Evolutionary conservation across 345 rosid species (phyloP).

Genomic region (Laguncularia racemosa): DNA sequence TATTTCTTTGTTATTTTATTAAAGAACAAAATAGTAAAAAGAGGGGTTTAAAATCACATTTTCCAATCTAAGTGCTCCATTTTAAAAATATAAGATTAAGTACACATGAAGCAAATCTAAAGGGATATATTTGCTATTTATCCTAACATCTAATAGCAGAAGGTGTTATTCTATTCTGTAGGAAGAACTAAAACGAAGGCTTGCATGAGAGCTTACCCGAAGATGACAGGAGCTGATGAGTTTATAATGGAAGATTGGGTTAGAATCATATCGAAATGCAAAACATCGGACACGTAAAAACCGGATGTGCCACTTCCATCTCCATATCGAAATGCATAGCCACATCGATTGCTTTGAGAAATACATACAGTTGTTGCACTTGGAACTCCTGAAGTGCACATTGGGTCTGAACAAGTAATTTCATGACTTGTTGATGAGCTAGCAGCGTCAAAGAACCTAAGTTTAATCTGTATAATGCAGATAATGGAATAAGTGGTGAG

Average conservation of each 20-base stretch:
- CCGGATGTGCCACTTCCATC: conserved; percentile 96
- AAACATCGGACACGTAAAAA: conserved; percentile 59
- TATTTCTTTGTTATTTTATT: no score
- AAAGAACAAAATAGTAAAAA: no score
- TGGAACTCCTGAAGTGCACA: conserved; percentile 18
- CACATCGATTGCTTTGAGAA: conserved; percentile 49
- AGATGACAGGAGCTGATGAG: conserved; percentile 65
- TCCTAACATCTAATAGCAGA: no score
- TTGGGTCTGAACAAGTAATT: conserved; percentile 39
- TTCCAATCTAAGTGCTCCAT: no score
- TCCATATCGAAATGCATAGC: conserved; percentile 76
- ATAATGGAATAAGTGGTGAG: background rate
- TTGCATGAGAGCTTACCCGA: conserved; percentile 51
- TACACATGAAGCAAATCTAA: no score
- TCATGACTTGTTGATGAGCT: conserved; percentile 52
- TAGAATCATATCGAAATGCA: conserved; percentile 62
- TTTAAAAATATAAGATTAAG: no score
- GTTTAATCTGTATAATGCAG: conserved; percentile 43
- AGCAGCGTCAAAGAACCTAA: conserved; percentile 54
- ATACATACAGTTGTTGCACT: conserved; percentile 64
- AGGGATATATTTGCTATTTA: no score
- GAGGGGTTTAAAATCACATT: no score
- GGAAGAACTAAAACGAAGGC: no score
- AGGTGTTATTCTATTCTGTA: no score
- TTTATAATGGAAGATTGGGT: conserved; percentile 53